Evolutionary conservation across 2,329 filamentous ascomycete genomes (phyloP), one percentile per base, ranked within the genome.

Genomic region (Ophiosphaerella korrae): DNA sequence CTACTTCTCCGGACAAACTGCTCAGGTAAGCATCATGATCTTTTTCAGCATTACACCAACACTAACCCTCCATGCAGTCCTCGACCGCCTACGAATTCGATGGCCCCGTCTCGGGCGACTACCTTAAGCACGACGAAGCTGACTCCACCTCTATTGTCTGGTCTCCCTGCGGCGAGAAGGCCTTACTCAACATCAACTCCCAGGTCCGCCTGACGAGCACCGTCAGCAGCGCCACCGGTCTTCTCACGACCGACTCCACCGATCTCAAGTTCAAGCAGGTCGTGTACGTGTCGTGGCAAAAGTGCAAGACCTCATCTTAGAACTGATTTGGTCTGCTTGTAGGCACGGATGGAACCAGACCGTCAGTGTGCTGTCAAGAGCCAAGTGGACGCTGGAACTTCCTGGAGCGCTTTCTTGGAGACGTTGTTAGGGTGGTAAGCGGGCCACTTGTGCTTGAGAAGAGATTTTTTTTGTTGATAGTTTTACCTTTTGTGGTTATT

Each of bases 131-230:
- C 58, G 71, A 75, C 54, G 55, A 69, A 43, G 74, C 80, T 50
- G 73, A 76, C 44, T 72, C 74, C 60, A 74, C 75, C 36, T 77
- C 77, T 32, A 72, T 74, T 35, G 77, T 82, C 52, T 82, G 80
- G 80, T 81, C 79, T 42, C 78, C 79, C 13, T 82, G 80, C 70
- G 79, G 80, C 45, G 64, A 70, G 18, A 73, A 76, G 34, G 78
- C 78, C 50, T 70, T 79, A 55, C 74, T 82, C 60, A 82, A 82
- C 71, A 79, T 82, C 74, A 82, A 82, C 73, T 80, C 78, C 26
- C 77, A 81, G 61, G 73, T 74, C 58, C 77, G 77, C 55, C 64
- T 80, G 52, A 70, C 67, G 7, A 61, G 60, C 50, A 60, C 60
- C 26, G 64, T 66, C 55, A 24, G 60, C 24, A 62, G 60, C 5